Base-by-base conservation (phyloP, 768 basidiomycete genomes). In the Trametes meyenii region DNA sequence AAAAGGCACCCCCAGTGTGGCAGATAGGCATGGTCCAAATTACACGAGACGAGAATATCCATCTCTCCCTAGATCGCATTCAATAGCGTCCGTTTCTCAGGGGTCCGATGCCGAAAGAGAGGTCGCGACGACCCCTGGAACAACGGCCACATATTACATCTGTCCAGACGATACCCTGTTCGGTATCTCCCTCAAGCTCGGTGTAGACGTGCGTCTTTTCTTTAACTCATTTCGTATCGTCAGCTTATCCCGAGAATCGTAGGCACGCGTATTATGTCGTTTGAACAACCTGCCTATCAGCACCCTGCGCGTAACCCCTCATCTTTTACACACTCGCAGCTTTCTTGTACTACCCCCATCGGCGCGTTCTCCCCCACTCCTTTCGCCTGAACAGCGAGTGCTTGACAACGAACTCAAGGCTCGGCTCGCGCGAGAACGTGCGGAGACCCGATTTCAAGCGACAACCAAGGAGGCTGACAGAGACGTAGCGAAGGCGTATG, bases 391-490 rank as follows among this genome's bases (percentile, higher is more conserved):
- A 26, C 65, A 69, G 21, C 45, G 67, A 7, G 70, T 68, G 0
- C 68, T 73, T 42, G 74, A 77, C 42, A 67, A 71, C n/a, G 75
- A 74, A 45, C 72, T 76, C 33, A 78, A 82, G 63, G 78, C 73
- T 19, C 75, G 75, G 66, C 75, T 80, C 63, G 75, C 74, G 10
- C 62, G 65, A 38, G 85, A 85, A 66, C 77, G 81, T 17, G 86
- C 88, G 7, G 81, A 81, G 72, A 86, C 80, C 66, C 80, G 79
- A 49, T 73, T 90, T 60, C 87, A 88, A 73, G 77, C 75, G 35
- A 73, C 88, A 64, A 87, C 85, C 49, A 89, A 90, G 73, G 88
- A 90, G 74, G 77, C 77, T 62, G 89, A 92, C 70, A 82, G 81
- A 79, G 77, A 79, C 50, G 78, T 91, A 33, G 87, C 86, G 11